Conservation (phyloP, 2,329 filamentous ascomycete genomes). For the Penicillium griseofulvum region DNA sequence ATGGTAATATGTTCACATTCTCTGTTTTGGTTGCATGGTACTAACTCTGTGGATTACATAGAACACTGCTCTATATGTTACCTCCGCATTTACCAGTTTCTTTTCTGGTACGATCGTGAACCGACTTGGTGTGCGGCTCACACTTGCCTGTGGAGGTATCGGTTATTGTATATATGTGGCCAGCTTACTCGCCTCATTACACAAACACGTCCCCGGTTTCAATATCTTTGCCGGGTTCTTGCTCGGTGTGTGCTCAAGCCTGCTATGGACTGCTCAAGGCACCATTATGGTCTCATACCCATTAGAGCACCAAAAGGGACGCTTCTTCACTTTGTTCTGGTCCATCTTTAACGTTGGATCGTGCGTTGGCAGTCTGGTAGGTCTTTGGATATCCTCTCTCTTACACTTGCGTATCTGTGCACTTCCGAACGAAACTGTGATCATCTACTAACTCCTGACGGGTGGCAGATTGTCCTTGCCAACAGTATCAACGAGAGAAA, state of each 20-base stretch:
- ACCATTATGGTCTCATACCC: constrained; percentile 72
- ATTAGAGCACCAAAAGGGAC: constrained; percentile 71
- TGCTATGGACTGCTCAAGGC: constrained; percentile 49
- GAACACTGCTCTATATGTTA: constrained; percentile 66
- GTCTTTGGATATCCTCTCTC: background rate
- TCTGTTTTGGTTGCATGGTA: too few relatives aligned
- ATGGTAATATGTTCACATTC: background rate
- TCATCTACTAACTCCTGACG: constrained; percentile 34
- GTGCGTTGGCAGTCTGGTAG: constrained; percentile 65
- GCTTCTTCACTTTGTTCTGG: constrained; percentile 88
- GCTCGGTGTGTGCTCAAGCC: constrained; percentile 46
- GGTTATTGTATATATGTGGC: constrained; percentile 44
- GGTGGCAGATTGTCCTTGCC: background rate
- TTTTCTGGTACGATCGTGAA: constrained; percentile 51
- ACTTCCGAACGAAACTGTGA: constrained; percentile 8
- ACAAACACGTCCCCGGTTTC: constrained; percentile 46
- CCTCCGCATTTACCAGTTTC: constrained; percentile 62
- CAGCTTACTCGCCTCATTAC: constrained; percentile 37
- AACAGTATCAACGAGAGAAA: background rate
- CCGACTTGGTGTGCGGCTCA: constrained; percentile 36
- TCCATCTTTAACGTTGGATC: constrained; percentile 87
- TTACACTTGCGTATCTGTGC: background rate
- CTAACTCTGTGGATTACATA: background rate
- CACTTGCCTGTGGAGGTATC: constrained; percentile 41
- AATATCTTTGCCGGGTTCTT: constrained; percentile 47